Evolutionary conservation across 306 rosid species (phyloP).

Genomic region (Cicer judaicum): DNA sequence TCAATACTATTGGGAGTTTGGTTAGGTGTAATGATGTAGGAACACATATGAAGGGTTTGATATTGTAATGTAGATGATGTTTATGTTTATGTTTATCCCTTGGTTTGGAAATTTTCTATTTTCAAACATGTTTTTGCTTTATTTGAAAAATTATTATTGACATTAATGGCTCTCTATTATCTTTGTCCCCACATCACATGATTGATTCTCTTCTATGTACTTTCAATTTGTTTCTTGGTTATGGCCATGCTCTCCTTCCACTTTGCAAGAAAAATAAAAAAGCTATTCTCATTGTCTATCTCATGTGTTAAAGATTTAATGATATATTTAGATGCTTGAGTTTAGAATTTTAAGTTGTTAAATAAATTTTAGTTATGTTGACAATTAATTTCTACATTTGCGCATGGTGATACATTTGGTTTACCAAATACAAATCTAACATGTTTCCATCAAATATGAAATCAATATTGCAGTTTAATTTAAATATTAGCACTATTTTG

Average conservation of each 20-base stretch:
- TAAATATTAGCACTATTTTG: too few relatives aligned
- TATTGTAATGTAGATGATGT: background rate
- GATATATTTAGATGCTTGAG: too few relatives aligned
- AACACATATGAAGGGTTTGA: constrained; percentile 47
- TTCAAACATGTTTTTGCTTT: background rate
- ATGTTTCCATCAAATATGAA: background rate
- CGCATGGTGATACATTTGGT: too few relatives aligned
- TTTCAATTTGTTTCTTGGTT: constrained; percentile 14
- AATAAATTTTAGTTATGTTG: too few relatives aligned
- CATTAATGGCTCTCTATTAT: background rate
- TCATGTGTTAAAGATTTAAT: background rate
- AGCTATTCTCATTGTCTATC: background rate
- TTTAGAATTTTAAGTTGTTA: too few relatives aligned
- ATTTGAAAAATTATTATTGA: background rate
- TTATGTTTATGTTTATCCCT: background rate
- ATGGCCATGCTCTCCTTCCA: background rate
- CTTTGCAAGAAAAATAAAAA: background rate
- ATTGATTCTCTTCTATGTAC: background rate
- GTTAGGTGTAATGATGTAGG: constrained; percentile 60
- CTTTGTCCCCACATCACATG: background rate
- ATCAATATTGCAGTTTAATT: too few relatives aligned
- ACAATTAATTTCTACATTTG: too few relatives aligned
- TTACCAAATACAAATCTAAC: too few relatives aligned
- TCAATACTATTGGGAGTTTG: constrained; percentile 71
- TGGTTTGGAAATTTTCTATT: background rate